Evolutionary conservation across 2,329 filamentous ascomycete genomes (phyloP).

Genomic region (Calycina herbarum): DNA sequence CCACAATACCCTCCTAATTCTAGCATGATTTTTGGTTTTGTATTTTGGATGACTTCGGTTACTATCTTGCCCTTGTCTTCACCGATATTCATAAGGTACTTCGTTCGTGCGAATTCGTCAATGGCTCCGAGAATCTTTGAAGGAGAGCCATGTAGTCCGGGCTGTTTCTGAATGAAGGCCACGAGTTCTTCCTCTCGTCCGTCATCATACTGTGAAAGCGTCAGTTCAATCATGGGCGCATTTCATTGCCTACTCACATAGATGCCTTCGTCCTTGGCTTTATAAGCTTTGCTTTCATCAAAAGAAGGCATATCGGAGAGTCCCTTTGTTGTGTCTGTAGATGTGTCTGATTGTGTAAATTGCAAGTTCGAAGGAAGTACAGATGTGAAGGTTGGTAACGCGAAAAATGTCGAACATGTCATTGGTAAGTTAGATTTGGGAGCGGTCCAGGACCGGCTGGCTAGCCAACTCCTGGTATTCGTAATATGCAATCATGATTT

Average conservation of each 20-base stretch:
- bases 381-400: too few relatives aligned
- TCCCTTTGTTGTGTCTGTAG: not conserved
- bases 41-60: conserved; percentile 63
- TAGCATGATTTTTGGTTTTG: conserved; percentile 69
- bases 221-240: not conserved
- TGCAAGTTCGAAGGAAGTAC: too few relatives aligned
- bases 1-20: conserved; percentile 81
- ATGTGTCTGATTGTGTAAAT: too few relatives aligned
- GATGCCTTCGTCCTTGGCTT: not conserved
- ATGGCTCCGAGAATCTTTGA: conserved; percentile 65
- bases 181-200: conserved; percentile 74
- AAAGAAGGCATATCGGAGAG: not conserved
- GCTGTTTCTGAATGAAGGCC: conserved; percentile 64
- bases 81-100: conserved; percentile 80
- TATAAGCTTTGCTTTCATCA: conserved; percentile 1
- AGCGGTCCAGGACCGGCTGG: too few relatives aligned
- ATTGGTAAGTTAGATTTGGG: too few relatives aligned
- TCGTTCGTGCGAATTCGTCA: conserved; percentile 66
- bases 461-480: too few relatives aligned
- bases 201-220: conserved; percentile 56
- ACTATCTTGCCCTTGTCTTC: conserved; percentile 73
- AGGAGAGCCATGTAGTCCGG: conserved; percentile 63
- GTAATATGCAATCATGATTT: too few relatives aligned
- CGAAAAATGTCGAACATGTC: too few relatives aligned
- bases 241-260: conserved; percentile 5